phyloP scores from a whole-genome alignment of 2,329 filamentous ascomycete genomes.

The Rhytidhysteron rufulum region DNA sequence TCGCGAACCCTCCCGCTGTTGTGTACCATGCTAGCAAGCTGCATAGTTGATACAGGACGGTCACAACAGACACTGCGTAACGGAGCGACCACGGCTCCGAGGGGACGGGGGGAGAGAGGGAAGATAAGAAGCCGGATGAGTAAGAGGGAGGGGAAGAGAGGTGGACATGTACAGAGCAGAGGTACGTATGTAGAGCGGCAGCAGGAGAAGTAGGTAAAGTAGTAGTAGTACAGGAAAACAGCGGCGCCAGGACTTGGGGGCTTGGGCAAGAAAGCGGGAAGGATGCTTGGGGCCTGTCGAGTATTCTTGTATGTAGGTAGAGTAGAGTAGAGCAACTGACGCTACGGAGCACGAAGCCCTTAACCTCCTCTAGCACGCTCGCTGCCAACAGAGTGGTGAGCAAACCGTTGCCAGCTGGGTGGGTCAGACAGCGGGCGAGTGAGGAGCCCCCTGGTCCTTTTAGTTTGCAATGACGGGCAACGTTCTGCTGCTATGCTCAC shows the following conservation, averaged over 20 bases:
- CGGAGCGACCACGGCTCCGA: slow-evolving; percentile 5
- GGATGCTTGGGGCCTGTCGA: slow-evolving; percentile 19
- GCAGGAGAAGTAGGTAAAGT: slow-evolving; percentile 21
- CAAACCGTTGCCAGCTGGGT: slow-evolving; percentile 35
- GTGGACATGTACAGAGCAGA: not conserved
- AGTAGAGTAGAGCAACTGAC: too few species aligned
- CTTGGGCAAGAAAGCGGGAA: slow-evolving; percentile 20
- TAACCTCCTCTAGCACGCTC: slow-evolving; percentile 23
- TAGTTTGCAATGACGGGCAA: slow-evolving; percentile 7
- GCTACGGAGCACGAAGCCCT: not conserved
- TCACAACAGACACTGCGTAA: slow-evolving; percentile 34
- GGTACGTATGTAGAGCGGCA: slow-evolving; percentile 17
- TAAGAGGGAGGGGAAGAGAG: slow-evolving; percentile 13
- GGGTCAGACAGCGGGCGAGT: slow-evolving; percentile 34
- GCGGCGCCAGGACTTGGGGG: slow-evolving; percentile 31
- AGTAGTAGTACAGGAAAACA: not conserved
- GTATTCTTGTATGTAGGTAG: slow-evolving; percentile 31
- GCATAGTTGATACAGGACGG: slow-evolving; percentile 37
- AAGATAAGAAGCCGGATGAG: slow-evolving; percentile 13
- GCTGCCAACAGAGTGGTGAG: slow-evolving; percentile 26
- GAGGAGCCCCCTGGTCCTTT: slow-evolving; percentile 18
- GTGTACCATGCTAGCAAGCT: slow-evolving; percentile 43
- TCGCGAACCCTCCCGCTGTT: slow-evolving; percentile 38
- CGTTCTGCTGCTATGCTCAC: too few species aligned
- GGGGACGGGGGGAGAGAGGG: slow-evolving; percentile 10